phyloP scores from a whole-genome alignment of 2,329 filamentous ascomycete genomes.

The Claviceps africana region DNA sequence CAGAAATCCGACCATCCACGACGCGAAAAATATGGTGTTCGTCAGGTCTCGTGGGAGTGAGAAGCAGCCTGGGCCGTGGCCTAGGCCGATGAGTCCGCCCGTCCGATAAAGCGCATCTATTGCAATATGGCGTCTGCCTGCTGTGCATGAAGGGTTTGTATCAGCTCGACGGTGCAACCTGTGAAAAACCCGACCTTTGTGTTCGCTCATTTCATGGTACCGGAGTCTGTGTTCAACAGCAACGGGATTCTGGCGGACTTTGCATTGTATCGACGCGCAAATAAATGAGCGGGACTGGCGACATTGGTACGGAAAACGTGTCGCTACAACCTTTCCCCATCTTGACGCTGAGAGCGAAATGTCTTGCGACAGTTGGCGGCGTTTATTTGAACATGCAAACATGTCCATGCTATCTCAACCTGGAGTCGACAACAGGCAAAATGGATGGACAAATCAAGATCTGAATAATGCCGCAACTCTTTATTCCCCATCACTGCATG shows the following conservation, averaged over 20 bases:
- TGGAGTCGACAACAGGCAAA: no score
- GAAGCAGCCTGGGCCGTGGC: background rate
- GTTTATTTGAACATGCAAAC: no score
- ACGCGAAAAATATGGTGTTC: background rate
- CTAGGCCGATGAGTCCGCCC: background rate
- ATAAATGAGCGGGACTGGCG: background rate
- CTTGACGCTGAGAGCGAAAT: no score
- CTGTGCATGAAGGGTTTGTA: background rate
- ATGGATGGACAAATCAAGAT: no score
- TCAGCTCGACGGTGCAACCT: background rate
- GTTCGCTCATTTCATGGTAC: background rate
- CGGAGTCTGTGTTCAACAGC: background rate
- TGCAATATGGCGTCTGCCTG: background rate
- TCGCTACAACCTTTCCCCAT: no score
- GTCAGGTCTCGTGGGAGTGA: background rate
- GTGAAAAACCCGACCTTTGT: background rate
- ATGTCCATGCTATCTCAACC: no score
- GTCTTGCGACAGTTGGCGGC: no score
- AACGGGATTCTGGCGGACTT: background rate
- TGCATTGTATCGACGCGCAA: background rate
- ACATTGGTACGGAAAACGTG: no score
- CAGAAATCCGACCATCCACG: background rate
- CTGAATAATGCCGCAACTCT: no score
- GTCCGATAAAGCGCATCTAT: background rate
- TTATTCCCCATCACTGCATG: no score